Base-by-base conservation (phyloP, 768 basidiomycete genomes). In the Trametes cingulata region DNA sequence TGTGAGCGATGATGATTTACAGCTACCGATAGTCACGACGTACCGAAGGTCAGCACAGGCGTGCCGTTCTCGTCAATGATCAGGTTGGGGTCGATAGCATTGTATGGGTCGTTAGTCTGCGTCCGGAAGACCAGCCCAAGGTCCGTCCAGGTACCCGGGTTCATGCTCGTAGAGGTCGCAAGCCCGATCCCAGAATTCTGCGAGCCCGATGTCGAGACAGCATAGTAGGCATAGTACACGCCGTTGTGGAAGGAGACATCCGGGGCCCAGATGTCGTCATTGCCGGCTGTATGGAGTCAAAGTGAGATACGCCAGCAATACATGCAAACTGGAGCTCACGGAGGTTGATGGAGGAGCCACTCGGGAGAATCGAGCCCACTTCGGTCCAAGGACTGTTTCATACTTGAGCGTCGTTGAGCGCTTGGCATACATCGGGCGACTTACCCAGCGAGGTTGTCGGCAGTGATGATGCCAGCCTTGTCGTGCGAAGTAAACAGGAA, bases 171-270 rank as follows among this genome's bases (percentile, higher is more conserved):
- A 40, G 64, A 66, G 10, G 66, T 68, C 9, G 69, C 69, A 6
- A 67, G 54, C 1, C 67, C 67, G 40, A 70, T 70, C 17, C 55
- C 63, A 6, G 67, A 68, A 39, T 67, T 59, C 57, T 70, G 69
- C 35, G 62, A 63, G 39, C 69, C 69, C 24, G 67, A 61, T 1
- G 62, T 58, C 22, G 67, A 67, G 6, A 66, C 65, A 1, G 65
- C 58, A 57, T 68, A 70, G 52, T 68, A 70, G 15, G 65, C 61
- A 27, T 58, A 59, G 41, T 69, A 69, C 33, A 47, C 29, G 37
- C 67, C 68, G 46, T 64, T 64, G 42, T 66, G 52, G 48, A 56
- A 65, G 22, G 61, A 62, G 12, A 69, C 65, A 49, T 69, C 68
- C 1, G 68, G 68, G 1, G 68, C 68, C 68, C 68, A 69, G 22